Evolutionary conservation across 2,329 filamentous ascomycete species (phyloP).

Genomic region (Arthrobotrys megalospora): DNA sequence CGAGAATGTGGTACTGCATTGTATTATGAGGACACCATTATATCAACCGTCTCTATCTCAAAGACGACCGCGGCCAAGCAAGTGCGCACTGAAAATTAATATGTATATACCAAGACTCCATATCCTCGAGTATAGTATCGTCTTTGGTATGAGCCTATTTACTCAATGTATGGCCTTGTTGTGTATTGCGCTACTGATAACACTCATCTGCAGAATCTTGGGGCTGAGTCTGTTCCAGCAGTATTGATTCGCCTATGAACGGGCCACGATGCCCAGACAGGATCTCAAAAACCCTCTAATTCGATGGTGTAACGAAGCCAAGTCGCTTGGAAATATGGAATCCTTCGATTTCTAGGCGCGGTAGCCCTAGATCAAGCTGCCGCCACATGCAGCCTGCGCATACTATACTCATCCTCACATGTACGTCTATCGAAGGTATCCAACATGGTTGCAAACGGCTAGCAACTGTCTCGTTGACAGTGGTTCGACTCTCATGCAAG

Average conservation of each 20-base stretch:
- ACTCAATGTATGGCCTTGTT: too few species aligned
- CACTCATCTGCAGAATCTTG: neutral
- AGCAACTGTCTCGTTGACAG: neutral
- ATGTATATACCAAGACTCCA: neutral
- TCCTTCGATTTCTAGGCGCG: slow-evolving; percentile 7
- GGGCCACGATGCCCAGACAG: slow-evolving; percentile 13
- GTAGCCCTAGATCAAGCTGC: neutral
- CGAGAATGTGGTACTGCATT: too few species aligned
- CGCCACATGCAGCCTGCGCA: neutral
- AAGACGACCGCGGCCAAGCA: too few species aligned
- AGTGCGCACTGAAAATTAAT: neutral
- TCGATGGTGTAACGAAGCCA: slow-evolving; percentile 41
- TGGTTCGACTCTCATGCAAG: slow-evolving; percentile 6
- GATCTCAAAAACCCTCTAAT: neutral
- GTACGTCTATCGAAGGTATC: neutral
- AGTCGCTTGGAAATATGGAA: slow-evolving; percentile 28
- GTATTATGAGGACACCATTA: too few species aligned
- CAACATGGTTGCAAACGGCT: neutral
- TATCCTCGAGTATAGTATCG: neutral
- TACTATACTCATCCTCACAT: neutral
- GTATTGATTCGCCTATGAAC: neutral
- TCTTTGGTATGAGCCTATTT: neutral
- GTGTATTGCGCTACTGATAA: neutral
- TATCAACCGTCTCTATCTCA: too few species aligned
- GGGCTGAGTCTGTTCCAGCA: neutral